Evolutionary conservation across 805 yeast genomes (phyloP), one percentile per base, ranked within the genome.

Genomic region (Metschnikowia kofuensis): DNA sequence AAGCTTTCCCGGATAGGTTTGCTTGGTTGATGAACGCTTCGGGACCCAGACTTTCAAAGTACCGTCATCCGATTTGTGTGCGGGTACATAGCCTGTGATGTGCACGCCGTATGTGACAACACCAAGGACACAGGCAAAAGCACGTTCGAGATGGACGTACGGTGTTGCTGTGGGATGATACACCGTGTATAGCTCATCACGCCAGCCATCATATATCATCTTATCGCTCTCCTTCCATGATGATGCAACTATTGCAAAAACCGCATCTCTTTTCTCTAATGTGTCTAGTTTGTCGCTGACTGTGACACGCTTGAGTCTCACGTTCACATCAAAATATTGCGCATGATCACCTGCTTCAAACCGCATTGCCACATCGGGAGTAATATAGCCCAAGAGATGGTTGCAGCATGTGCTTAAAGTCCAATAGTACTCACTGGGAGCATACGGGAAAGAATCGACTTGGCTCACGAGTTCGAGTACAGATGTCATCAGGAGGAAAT

Each of bases 61-160:
- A 1, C 77, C 76, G 36, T 72, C 67, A 2, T 49, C 16, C 5
- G 78, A 59, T 31, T 63, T 48, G 0, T 62, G 54, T 2, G 80
- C 76, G 0, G 80, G 76, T 0, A 85, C 72, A 57, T 81, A 94
- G 1, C 97, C 98, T 56, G 81, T 87, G 28, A 91, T 74, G 64
- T 94, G 98, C 4, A 85, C 84, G 1, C 99, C 99, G 64, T 89
- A 90, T 51, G 96, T 89, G 0, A 87, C 83, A 10, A 94, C 85
- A 0, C 99, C 99, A 38, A 92, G 62, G 12, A 89, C 66, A 1
- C 88, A 86, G 12, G 95, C 80, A 49, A 89, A 80, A 0, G 97
- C 84, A 38, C 99, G 74, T 64, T 94, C 99, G 5, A 89, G 66
- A 6, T 74, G 68, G 55, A 89, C 67, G 59, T 92, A 94, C 0